Base-by-base conservation (phyloP, 1,284 basidiomycete genomes). In the Papiliotrema terrestris region DNA sequence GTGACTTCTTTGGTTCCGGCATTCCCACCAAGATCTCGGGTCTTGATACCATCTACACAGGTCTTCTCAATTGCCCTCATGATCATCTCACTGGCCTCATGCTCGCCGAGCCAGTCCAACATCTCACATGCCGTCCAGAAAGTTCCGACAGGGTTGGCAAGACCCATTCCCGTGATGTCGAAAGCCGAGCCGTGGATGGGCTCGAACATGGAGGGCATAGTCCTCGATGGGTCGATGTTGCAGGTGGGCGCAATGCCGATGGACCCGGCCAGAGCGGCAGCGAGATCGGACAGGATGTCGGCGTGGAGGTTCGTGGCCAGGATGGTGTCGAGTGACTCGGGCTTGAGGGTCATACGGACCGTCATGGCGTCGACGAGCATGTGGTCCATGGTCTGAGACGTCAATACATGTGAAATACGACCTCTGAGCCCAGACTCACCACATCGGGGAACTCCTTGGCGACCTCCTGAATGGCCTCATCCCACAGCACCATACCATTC, bases 111-210 rank as follows among this genome's bases (percentile, higher is more conserved):
- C 72, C 82, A 78, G 42, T 80, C 75, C 51, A 83, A 61, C 80
- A 84, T 83, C 80, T 83, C 82, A 57, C 80, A 77, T 8, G 80
- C 82, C 0, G 80, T 79, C 83, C 82, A 84, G 56, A 84, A 82
- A 72, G 82, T 82, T 0, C 62, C 75, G 41, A 78, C 68, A 0
- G 75, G 76, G 56, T 77, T 78, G 9, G 75, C 66, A 92, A 60
- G 89, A 42, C 84, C 82, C 74, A 86, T 83, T 44, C 90, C 91
- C 49, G 85, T 89, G 56, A 93, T 93, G 67, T 93, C 86, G 57
- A 93, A 65, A 85, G 92, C 92, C 6, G 93, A 95, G 45, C 92
- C 95, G 73, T 98, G 95, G 5, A 98, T 68, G 3, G 61, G 72
- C 59, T 67, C 66, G 55, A 74, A 72, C 61, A 69, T 82, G 78